Base-by-base conservation (phyloP, 2,329 filamentous ascomycete genomes). In the Aureobasidium sp. region DNA sequence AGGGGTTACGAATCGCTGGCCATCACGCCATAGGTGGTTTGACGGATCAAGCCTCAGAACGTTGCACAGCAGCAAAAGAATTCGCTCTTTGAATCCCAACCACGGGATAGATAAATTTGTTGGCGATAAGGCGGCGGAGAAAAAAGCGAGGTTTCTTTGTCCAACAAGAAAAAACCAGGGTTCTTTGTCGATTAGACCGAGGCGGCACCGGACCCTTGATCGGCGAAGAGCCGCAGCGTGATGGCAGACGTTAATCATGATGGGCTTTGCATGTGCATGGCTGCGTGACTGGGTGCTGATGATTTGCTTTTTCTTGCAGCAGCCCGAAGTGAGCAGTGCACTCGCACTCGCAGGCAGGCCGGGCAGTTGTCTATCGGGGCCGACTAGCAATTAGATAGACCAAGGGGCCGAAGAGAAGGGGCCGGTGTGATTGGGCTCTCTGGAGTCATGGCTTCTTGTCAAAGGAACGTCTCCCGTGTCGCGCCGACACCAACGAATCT, bases 401-500 rank as follows among this genome's bases (percentile, higher is more conserved):
- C n/a, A 29, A 2, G 42, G 42, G 32, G 54, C 37, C n/a, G n/a
- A 54, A 21, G 9, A 21, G 21, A 21, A 21, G 21, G 36, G 27
- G 52, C 16, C 15, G 39, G 25, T 32, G 32, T 16, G n/a, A 37
- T 39, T 32, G 50, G n/a, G 39, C 10, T 21, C n/a, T 27, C 37
- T 32, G n/a, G 9, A 27, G n/a, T 13, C 11, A 21, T 11, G 34
- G 11, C 21, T 37, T 21, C 15, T 52, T 37, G 50, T 29, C 45
- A 48, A 48, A 48, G 45, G 36, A 45, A 10, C 27, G 41, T 21
- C 27, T 42, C 52, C 53, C 53, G 53, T 45, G 9, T 57, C 54
- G 41, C 54, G 54, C 54, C 54, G 54, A 58, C 21, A 58, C 34
- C 54, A 48, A 48, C 54, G 25, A 48, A 48, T 47, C 54, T 48